phyloP scores from a whole-genome alignment of 2,329 filamentous ascomycete species.

The Cadophora luteo-olivacea region DNA sequence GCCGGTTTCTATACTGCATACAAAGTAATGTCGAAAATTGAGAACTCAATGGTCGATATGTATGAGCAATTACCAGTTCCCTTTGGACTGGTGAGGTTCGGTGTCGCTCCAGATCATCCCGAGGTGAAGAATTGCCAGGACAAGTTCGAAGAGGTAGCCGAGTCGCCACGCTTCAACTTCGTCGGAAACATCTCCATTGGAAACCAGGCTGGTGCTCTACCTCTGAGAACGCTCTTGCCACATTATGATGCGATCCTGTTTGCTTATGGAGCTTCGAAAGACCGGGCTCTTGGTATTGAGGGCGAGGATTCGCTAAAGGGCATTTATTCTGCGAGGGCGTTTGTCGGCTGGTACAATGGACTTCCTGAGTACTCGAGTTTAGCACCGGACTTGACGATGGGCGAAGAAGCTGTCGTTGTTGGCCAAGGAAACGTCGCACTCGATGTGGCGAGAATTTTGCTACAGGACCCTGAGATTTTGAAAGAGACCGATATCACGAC shows the following conservation, averaged over 20 bases:
- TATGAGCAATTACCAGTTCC: slow-evolving; percentile 93
- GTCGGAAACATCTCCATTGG: slow-evolving; percentile 89
- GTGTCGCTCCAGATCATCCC: slow-evolving; percentile 97
- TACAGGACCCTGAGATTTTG: slow-evolving; percentile 76
- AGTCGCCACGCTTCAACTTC: slow-evolving; percentile 84
- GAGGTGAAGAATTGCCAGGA: slow-evolving; percentile 99
- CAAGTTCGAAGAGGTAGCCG: slow-evolving; percentile 88
- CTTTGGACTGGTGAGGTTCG: slow-evolving; percentile 90
- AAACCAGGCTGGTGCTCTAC: slow-evolving; percentile 57
- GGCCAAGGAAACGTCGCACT: slow-evolving; percentile 97
- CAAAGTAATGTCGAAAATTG: slow-evolving; percentile 78
- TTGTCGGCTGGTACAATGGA: slow-evolving; percentile 99
- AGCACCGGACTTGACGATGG: slow-evolving; percentile 73
- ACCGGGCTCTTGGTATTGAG: slow-evolving; percentile 78
- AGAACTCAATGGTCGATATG: slow-evolving; percentile 84
- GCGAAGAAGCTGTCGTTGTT: slow-evolving; percentile 85
- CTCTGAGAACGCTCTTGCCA: slow-evolving; percentile 70
- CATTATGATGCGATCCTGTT: slow-evolving; percentile 95
- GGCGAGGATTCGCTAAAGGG: slow-evolving; percentile 77
- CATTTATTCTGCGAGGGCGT: slow-evolving; percentile 87
- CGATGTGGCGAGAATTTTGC: slow-evolving; percentile 87
- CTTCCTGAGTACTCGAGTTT: slow-evolving; percentile 80
- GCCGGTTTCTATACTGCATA: slow-evolving; percentile 96
- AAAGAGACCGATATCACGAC: slow-evolving; percentile 88
- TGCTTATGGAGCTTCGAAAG: slow-evolving; percentile 88